Evolutionary conservation across 1,284 basidiomycete species (phyloP).

Genomic region (Ustilago hordei): DNA sequence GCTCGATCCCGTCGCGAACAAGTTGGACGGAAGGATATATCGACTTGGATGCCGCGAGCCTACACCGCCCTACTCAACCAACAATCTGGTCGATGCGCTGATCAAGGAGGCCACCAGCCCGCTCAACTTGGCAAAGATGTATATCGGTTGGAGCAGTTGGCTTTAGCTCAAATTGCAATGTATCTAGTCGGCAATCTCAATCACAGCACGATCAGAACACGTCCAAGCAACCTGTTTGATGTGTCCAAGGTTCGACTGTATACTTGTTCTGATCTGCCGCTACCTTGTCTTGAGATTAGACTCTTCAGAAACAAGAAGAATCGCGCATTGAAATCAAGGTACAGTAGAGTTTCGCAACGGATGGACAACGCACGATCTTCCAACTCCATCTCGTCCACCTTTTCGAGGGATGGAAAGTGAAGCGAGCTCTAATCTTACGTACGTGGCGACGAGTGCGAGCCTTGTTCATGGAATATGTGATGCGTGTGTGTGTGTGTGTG

Average conservation of each 20-base stretch:
- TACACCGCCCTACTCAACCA: conserved; percentile 61
- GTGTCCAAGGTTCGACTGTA: too few species aligned
- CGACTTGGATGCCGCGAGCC: conserved; percentile 47
- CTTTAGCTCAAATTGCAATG: conserved; percentile 6
- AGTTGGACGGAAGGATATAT: conserved; percentile 62
- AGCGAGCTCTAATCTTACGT: background rate
- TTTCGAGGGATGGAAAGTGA: background rate
- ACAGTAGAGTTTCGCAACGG: background rate
- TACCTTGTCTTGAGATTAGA: too few species aligned
- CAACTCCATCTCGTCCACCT: background rate
- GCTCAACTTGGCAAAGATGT: conserved; percentile 64
- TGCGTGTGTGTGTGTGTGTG: too few species aligned
- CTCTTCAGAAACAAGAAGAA: too few species aligned
- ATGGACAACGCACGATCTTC: background rate
- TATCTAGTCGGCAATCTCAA: background rate
- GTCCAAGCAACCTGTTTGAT: too few species aligned
- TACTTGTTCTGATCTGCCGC: too few species aligned
- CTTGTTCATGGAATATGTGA: background rate
- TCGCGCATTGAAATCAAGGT: too few species aligned
- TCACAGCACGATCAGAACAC: background rate
- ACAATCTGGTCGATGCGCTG: conserved; percentile 66
- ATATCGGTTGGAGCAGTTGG: conserved; percentile 63
- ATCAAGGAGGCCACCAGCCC: conserved; percentile 66
- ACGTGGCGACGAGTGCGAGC: background rate
- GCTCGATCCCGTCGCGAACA: conserved; percentile 63